Conservation (phyloP, 495 filamentous ascomycete species). For the Xylaria scruposa region DNA sequence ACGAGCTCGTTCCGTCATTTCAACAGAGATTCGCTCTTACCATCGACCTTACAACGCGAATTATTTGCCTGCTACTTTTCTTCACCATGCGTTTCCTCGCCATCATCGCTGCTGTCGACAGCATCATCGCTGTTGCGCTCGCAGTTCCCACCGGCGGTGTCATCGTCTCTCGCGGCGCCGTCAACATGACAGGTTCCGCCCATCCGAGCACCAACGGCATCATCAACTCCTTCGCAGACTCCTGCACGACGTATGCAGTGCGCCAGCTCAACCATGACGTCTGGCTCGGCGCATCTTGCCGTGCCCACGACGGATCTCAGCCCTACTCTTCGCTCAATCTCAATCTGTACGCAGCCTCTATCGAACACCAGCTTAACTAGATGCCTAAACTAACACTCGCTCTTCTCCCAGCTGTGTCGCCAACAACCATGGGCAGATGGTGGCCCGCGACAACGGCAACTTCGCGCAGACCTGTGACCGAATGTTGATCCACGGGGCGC, state of each 20-base stretch:
- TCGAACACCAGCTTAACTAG: not conserved
- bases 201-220: not conserved
- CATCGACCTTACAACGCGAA: not conserved
- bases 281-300: conserved; percentile 14
- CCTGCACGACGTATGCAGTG: conserved; percentile 5
- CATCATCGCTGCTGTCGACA: not conserved
- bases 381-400: not conserved
- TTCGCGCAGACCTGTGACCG: conserved; percentile 20
- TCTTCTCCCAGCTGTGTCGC: conserved; percentile 7
- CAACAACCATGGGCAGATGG: conserved; percentile 17
- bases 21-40: not conserved
- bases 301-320: not conserved
- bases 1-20: not conserved
- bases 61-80: not conserved
- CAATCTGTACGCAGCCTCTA: conserved; percentile 11
- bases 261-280: not conserved
- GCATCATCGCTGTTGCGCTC: not conserved
- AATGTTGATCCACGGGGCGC: conserved; percentile 15
- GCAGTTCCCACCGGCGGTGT: not conserved
- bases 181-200: not conserved
- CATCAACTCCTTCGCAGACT: conserved; percentile 7
- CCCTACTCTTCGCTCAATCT: conserved; percentile 12
- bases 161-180: not conserved
- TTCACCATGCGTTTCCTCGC: conserved; percentile 13
- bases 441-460: conserved; percentile 12